Evolutionary conservation across 768 basidiomycete genomes (phyloP), one percentile per base, ranked within the genome.

Genomic region (Mrakia blollopis): DNA sequence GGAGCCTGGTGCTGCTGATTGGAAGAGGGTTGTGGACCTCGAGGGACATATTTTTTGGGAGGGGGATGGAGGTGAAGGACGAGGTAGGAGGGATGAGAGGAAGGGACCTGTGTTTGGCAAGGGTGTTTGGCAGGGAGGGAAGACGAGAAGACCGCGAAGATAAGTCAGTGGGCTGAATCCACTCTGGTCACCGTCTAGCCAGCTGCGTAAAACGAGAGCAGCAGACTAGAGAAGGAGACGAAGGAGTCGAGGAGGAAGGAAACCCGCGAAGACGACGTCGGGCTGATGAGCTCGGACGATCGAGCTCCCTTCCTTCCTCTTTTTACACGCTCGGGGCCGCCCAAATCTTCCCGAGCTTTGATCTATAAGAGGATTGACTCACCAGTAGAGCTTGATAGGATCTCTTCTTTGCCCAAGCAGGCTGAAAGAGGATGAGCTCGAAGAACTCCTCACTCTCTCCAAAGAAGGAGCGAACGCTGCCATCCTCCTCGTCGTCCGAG

Each of bases 41-140:
- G 57, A 28, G 70, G 8, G 1, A 50, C 73, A 50, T 52, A 25
- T 62, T 74, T 74, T 35, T 74, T 74, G 7, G 75, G 75, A 2
- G 68, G 75, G 4, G 75, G 75, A 35, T 76, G 75, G 7, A 76
- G 75, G 54, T 76, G 75, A 3, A 76, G 75, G 14, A 76, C 37
- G 47, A 69, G 44, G 39, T 71, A 76, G 44, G 75, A 76, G 4
- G 75, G 75, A 18, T 76, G 75, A 13, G 62, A 47, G 18, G 75
- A 76, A 1, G 67, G 67, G 39, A 61, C 62, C 70, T 71, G 50
- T 6, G 39, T n/a, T n/a, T n/a, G n/a, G n/a, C n/a, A 13, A 50
- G 68, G 30, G 23, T n/a, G 4, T 25, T 3, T 6, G 6, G 30
- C n/a, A 39, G 65, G 37, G 7, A 25, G 32, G 7, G 11, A 39